phyloP scores from a whole-genome alignment of 2,329 filamentous ascomycete genomes.

The Aureobasidium sp. region DNA sequence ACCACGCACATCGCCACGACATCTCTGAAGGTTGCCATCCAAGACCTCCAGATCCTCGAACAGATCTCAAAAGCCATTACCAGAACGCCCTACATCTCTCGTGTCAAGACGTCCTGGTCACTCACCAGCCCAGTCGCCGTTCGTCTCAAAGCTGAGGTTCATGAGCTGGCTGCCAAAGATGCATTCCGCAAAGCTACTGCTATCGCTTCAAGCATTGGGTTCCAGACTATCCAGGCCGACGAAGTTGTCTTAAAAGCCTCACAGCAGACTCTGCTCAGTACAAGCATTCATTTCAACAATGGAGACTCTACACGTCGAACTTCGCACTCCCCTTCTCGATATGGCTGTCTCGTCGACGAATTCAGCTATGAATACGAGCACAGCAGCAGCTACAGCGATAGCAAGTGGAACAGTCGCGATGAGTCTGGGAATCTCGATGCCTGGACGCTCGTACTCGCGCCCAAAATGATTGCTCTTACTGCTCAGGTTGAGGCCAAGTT shows the following conservation, averaged over 20 bases:
- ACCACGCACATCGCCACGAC: background rate
- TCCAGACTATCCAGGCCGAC: background rate
- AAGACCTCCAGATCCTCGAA: background rate
- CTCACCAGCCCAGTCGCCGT: background rate
- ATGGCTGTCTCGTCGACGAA: background rate
- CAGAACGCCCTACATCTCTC: background rate
- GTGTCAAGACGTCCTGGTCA: background rate
- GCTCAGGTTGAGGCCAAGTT: background rate
- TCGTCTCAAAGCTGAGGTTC: background rate
- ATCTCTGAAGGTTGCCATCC: background rate
- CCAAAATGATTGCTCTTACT: background rate
- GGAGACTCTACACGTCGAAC: background rate
- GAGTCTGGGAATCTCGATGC: background rate
- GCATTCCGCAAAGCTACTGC: background rate
- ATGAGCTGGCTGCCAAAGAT: background rate
- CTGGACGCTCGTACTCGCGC: background rate
- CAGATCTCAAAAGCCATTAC: background rate
- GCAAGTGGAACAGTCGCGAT: background rate
- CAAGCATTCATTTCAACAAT: background rate
- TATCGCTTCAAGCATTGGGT: background rate
- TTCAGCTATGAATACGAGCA: background rate
- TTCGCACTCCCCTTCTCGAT: background rate
- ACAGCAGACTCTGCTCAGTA: background rate
- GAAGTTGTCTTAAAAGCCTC: background rate
- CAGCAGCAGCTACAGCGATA: background rate